Base-by-base conservation (phyloP, 345 rosid genomes). In the Mangifera indica region DNA sequence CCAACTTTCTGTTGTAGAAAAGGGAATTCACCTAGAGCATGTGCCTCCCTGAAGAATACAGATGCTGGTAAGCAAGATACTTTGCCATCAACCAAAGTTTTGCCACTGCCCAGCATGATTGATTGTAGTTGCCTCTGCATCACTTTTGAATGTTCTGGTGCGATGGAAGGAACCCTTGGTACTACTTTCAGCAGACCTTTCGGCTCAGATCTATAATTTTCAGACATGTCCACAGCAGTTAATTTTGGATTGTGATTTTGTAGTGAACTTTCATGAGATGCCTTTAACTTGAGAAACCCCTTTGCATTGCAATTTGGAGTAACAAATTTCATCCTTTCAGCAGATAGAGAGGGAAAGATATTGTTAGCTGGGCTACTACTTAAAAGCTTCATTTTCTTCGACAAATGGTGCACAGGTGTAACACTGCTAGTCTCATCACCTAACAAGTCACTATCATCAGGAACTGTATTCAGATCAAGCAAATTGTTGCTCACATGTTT, bases 121-220 rank as follows among this genome's bases (percentile, higher is more conserved):
- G 73, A 73, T 37, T 72, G 73, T 34, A 63, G 73, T 62, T 74
- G 80, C 64, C 79, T 78, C 61, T 76, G 77, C 40, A 75, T 44
- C 65, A 66, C 63, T 61, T 61, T 77, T 44, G 82, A 69, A 63
- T 77, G 79, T 73, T 65, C 73, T 66, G 71, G 57, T 32, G 40
- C 67, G 69, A 60, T 66, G 72, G 82, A 76, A 77, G 85, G 73
- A 69, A 52, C 66, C 76, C 73, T 87, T 12, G 88, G 86, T 67
- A 74, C 75, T 58, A 85, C 76, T 83, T 87, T 89, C 79, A 89
- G 74, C 67, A 87, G 66, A 71, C 94, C 91, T 79, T 84, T 87
- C 24, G 87, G 84, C 46, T 78, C 77, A 54, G 75, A 34, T 72
- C 78, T 86, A 68, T 40, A 64, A 29, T 65, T 77, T 67, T 77